Conservation (phyloP, 2,329 filamentous ascomycete genomes). For the Ceratocystis colombiana region DNA sequence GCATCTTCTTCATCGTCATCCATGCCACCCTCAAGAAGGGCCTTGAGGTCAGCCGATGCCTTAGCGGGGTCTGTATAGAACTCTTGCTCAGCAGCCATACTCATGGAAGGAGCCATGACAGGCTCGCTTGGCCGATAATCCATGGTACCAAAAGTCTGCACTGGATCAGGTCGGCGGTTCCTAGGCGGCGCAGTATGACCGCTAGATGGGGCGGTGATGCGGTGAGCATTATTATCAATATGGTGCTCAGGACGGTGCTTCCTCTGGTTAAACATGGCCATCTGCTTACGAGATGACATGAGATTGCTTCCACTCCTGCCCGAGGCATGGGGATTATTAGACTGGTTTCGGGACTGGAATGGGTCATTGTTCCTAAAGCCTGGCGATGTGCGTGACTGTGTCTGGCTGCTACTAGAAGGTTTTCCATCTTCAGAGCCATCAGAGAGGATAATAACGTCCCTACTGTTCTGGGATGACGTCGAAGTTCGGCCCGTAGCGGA, state of each 20-base stretch:
- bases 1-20: constrained; percentile 53
- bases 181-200: constrained; percentile 34
- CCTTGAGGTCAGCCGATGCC: constrained; percentile 68
- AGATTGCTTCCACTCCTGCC: constrained; percentile 32
- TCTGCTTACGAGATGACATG: constrained; percentile 44
- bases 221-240: constrained; percentile 40
- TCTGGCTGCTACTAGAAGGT: neutral
- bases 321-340: neutral
- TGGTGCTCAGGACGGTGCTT: constrained; percentile 50
- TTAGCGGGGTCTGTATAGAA: constrained; percentile 61
- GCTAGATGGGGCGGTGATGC: constrained; percentile 30
- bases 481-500: neutral
- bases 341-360: neutral
- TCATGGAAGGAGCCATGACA: constrained; percentile 21
- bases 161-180: constrained; percentile 29
- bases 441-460: neutral
- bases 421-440: constrained; percentile 12
- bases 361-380: neutral
- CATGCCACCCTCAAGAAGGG: constrained; percentile 69
- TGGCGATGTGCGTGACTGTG: neutral
- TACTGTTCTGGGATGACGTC: neutral
- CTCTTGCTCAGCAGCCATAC: constrained; percentile 32
- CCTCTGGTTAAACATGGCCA: constrained; percentile 47
- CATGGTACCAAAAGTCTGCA: constrained; percentile 23
- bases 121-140: constrained; percentile 19